phyloP scores from a whole-genome alignment of 2,329 filamentous ascomycete genomes.

The Nigrospora sphaerica region DNA sequence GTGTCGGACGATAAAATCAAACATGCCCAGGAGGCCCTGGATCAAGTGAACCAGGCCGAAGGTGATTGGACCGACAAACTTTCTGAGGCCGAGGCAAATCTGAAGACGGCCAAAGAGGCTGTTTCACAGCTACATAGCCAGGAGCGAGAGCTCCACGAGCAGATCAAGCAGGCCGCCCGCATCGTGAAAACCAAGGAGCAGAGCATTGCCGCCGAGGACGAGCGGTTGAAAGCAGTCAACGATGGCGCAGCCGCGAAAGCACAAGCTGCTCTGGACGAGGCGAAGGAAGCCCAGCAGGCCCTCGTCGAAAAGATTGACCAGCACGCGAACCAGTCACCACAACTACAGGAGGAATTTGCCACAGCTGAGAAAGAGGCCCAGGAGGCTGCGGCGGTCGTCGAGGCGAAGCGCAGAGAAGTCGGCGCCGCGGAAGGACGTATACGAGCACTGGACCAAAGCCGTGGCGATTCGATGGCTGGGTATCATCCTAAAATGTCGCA shows the following conservation, averaged over 20 bases:
- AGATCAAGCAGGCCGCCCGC: slow-evolving; percentile 45
- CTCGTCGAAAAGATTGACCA: slow-evolving; percentile 25
- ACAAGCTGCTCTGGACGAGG: slow-evolving; percentile 49
- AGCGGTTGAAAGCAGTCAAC: slow-evolving; percentile 58
- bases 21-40: slow-evolving; percentile 28
- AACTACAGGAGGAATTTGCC: slow-evolving; percentile 18
- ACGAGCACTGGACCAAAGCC: slow-evolving; percentile 44
- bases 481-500: slow-evolving; percentile 57
- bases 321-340: slow-evolving; percentile 14
- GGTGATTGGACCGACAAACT: slow-evolving; percentile 37
- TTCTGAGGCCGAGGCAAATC: slow-evolving; percentile 41
- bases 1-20: slow-evolving; percentile 36
- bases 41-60: slow-evolving; percentile 37
- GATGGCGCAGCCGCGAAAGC: slow-evolving; percentile 63
- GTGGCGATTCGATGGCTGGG: slow-evolving; percentile 52
- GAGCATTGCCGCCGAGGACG: slow-evolving; percentile 48
- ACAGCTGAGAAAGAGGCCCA: slow-evolving; percentile 17
- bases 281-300: slow-evolving; percentile 40
- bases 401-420: slow-evolving; percentile 47
- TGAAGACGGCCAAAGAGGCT: slow-evolving; percentile 44
- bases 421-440: slow-evolving; percentile 42
- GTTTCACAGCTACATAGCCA: slow-evolving; percentile 50
- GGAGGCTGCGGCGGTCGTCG: slow-evolving; percentile 20
- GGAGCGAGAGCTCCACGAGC: slow-evolving; percentile 57
- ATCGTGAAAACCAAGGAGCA: slow-evolving; percentile 36